Base-by-base conservation (phyloP, 805 yeast species). In the Spathaspora hagerdaliae region DNA sequence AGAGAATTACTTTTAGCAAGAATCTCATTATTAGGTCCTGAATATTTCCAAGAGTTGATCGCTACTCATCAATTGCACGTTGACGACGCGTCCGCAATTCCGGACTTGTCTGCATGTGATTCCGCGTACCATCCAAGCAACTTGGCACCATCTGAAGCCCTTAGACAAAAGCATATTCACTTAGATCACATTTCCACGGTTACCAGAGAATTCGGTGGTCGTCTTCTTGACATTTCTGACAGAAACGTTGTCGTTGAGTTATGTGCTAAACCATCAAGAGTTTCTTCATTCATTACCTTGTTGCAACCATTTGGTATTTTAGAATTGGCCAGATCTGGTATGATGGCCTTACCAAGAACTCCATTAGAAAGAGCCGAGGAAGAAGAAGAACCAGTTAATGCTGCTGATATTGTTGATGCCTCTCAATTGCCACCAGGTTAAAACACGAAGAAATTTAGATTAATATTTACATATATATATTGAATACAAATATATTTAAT, bases 301-400 rank as follows among this genome's bases (percentile, higher is more conserved):
- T 75, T 91, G 61, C 94, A 89, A 65, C 99, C 99, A 38, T 94
- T 94, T 62, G 99, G 99, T 61, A 83, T 94, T 47, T 78, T 94
- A 60, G 99, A 94, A 71, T 86, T 92, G 58, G 96, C 97, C 38
- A 82, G 99, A 72, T 85, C 96, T 26, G 99, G 99, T 71, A 88
- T 92, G 95, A 90, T 94, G 92, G 99, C 98, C 8, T 78, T 94
- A 59, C 95, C 98, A 61, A 84, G 97, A 78, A 88, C 98, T 41
- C 97, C 96, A 37, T 71, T 90, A 55, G 87, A 83, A 52, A 70
- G 69, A 19, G 64, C 60, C 37, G 59, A 60, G 34, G 70, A 64
- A 37, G 32, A 29, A 2, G 81, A 75, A 27, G 85, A 77, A 8
- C 52, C 54, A 10, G 75, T 70, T 10, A 82, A 79, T 49, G 86